Evolutionary conservation across 495 filamentous ascomycete genomes (phyloP), one percentile per base, ranked within the genome.

Genomic region (Amorphotheca resinae): DNA sequence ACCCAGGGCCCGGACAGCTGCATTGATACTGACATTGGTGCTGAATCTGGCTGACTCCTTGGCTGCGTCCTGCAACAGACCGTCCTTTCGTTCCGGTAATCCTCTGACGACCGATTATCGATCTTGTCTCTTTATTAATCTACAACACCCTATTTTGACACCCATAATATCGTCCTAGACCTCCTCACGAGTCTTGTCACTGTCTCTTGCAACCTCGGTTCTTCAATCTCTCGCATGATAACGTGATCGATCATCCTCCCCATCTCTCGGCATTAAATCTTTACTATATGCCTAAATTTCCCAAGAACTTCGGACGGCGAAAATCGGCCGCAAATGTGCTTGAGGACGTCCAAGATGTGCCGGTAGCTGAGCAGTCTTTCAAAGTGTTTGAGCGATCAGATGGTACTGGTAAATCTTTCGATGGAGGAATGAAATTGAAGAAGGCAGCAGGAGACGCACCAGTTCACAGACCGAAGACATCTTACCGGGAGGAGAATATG

Each of bases 301-400:
- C 74, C 40, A 82, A 77, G 38, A 44, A 20, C 46, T 81, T 82
- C 50, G 62, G 66, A 50, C 70, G 79, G 52, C 72, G 79, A 45
- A 83, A 81, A 63, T 83, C 79, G 52, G 69, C 74, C 50, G 75
- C 71, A 25, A 80, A 79, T 60, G 67, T 64, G 38, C 59, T 81
- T 26, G 79, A 80, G 43, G 75, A 76, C 22, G 59, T 61, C 22
- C 61, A 72, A 44, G 60, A 65, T 16, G 57, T 58, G 16, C 62
- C 64, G n/a, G 51, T 47, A 61, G 67, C 21, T 30, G 45, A 52
- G 38, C 38, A 22, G 18, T 42, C 73, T 12, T 80, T 80, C 47
- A 66, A 68, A n/a, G 75, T 80, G 37, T 69, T 78, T 46, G 74
- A 77, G 50, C 67, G 74, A 34, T 65, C 70, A 6, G 63, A 66